Base-by-base conservation (phyloP, 2,329 filamentous ascomycete genomes). In the Apiospora phragmitis region DNA sequence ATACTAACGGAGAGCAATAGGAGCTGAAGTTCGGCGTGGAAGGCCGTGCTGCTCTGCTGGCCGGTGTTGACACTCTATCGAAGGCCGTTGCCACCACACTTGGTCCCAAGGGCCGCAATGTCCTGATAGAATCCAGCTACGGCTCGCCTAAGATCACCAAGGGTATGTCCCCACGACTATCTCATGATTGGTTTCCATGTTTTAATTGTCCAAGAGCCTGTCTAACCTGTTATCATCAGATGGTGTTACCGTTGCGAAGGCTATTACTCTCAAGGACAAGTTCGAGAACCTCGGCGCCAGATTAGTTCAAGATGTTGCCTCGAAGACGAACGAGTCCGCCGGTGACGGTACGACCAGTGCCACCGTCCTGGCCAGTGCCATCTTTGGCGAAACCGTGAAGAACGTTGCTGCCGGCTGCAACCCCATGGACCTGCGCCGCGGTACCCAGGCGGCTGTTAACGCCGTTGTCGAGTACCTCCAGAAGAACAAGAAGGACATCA, bases 381-480 rank as follows among this genome's bases (percentile, higher is more conserved):
- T 99, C 86, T 99, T 99, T 90, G 97, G 96, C 84, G 96, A 99
- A 90, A 98, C 95, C 70, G 96, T 98, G 83, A 99, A 99, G 92
- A 99, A 99, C 83, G 96, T 99, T 75, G 96, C 96, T 76, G 96
- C 96, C 74, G 96, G 96, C 81, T 99, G 96, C 92, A 99, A 99
- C 88, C 96, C 96, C 76, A 98, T 99, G 96, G 96, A 99, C 81
- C 90, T 99, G 80, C 92, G 96, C 83, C 92, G 96, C 79, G 96
- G 96, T 84, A 98, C 96, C 80, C 96, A 99, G 88, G 93, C 95
- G 76, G 95, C 95, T 71, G 96, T 99, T 74, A 94, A 97, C 75
- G 92, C 94, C 73, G 96, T 98, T 70, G 94, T 99, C 78, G 91
- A 97, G 80, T 99, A 92, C 86, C 90, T 99, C 78, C 93, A 95